These are phyloP conservation scores for Grosmannia clavigera DNA, from an alignment of 2,329 filamentous ascomycete species.

Conservation along the genomic window DNA sequence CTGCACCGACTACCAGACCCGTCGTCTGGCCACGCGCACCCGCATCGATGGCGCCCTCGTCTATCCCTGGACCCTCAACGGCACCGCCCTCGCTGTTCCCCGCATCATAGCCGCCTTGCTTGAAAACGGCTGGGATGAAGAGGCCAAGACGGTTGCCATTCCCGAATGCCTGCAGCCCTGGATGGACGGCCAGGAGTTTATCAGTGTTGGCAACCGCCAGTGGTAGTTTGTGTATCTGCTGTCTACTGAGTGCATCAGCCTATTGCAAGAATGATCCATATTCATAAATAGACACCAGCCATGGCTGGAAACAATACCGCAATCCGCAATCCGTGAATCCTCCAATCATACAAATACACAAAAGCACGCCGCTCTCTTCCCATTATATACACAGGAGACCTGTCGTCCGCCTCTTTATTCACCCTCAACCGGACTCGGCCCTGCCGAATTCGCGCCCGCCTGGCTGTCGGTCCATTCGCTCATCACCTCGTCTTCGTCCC, in stretches of 20 bases:
- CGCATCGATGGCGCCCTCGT: slow-evolving; percentile 41
- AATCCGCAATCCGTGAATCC: no score
- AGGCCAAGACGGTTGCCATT: slow-evolving; percentile 52
- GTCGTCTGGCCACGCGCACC: slow-evolving; percentile 66
- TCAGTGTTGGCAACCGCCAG: slow-evolving; percentile 25
- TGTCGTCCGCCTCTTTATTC: neutral
- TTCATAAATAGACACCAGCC: no score
- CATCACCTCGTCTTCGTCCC: slow-evolving; percentile 19
- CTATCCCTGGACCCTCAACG: slow-evolving; percentile 87
- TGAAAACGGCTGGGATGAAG: slow-evolving; percentile 81
- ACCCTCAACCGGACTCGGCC: slow-evolving; percentile 10
- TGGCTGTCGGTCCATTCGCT: slow-evolving; percentile 38
- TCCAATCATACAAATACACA: neutral
- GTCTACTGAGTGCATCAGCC: no score
- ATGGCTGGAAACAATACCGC: no score
- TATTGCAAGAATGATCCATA: no score
- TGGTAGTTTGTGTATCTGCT: neutral
- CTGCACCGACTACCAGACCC: slow-evolving; percentile 89
- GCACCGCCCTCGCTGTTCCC: slow-evolving; percentile 84
- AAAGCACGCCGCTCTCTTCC: neutral
- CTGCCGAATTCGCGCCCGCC: slow-evolving; percentile 14
- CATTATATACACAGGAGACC: neutral
- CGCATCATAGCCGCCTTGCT: slow-evolving; percentile 78
- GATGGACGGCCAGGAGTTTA: slow-evolving; percentile 66
- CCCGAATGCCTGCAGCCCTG: slow-evolving; percentile 70